Conservation (phyloP, 768 basidiomycete species). For the Chiua virens region DNA sequence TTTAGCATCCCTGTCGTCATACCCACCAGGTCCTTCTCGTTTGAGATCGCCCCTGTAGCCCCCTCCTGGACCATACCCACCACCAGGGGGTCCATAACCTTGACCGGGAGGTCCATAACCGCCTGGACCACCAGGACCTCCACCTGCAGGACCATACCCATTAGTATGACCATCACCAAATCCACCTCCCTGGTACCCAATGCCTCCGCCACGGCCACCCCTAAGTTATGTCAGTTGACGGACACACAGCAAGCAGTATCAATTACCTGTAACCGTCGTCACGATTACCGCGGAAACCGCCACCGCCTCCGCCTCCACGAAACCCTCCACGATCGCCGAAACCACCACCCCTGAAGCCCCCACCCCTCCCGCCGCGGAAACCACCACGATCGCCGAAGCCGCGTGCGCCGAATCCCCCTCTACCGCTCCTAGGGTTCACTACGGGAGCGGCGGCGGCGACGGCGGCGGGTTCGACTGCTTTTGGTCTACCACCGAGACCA, state of each 20-base stretch:
- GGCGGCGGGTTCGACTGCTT: slow-evolving; percentile 56
- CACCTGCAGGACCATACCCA: slow-evolving; percentile 55
- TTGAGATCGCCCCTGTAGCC: slow-evolving; percentile 75
- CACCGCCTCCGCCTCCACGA: slow-evolving; percentile 36
- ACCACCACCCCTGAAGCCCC: slow-evolving; percentile 47
- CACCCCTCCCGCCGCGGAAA: slow-evolving; percentile 42
- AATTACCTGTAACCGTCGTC: slow-evolving; percentile 54
- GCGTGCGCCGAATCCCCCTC: slow-evolving; percentile 47
- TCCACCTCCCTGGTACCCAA: slow-evolving; percentile 66
- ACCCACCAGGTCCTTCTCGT: slow-evolving; percentile 71
- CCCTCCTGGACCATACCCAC: slow-evolving; percentile 44
- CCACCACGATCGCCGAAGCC: slow-evolving; percentile 38
- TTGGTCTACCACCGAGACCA: slow-evolving; percentile 98
- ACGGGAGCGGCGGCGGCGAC: slow-evolving; percentile 22
- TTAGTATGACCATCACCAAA: slow-evolving; percentile 53
- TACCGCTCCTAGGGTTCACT: slow-evolving; percentile 26
- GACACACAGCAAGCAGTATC: not conserved
- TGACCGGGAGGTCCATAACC: slow-evolving; percentile 40
- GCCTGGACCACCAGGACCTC: slow-evolving; percentile 41
- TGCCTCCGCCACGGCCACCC: slow-evolving; percentile 70
- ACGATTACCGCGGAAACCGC: slow-evolving; percentile 38
- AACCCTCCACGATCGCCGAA: slow-evolving; percentile 43
- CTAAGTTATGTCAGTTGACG: slow-evolving; percentile 31
- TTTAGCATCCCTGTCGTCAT: slow-evolving; percentile 80
- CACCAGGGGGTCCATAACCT: slow-evolving; percentile 47